phyloP scores from a whole-genome alignment of 305 asterid species.

The Rubia occidens region DNA sequence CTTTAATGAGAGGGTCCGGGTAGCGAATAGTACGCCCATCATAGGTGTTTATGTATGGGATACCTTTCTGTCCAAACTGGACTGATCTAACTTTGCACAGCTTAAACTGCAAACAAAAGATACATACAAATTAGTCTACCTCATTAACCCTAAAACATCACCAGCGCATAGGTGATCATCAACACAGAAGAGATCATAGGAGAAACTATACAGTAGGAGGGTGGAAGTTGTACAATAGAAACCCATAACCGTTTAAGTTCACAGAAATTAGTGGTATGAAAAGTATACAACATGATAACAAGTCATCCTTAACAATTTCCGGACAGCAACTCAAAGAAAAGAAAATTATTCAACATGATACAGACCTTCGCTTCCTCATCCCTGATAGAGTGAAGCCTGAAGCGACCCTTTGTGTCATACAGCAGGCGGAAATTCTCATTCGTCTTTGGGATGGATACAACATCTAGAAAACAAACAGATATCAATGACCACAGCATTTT shows the following conservation, averaged over 20 bases:
- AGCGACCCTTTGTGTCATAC: constrained; percentile 67
- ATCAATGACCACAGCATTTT: not conserved
- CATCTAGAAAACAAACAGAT: constrained; percentile 30
- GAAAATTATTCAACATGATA: not conserved
- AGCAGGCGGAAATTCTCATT: constrained; percentile 59
- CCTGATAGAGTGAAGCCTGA: constrained; percentile 50
- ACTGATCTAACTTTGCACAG: constrained; percentile 55
- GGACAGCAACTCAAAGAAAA: not conserved
- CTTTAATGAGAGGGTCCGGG: constrained; percentile 60
- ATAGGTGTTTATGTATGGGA: constrained; percentile 52
- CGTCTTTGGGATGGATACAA: constrained; percentile 59
- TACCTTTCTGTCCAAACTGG: constrained; percentile 61
- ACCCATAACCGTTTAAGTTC: no score
- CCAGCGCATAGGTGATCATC: no score
- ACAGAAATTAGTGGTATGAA: no score
- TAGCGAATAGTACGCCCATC: constrained; percentile 66
- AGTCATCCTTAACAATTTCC: no score
- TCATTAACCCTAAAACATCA: no score
- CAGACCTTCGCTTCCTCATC: constrained; percentile 61
- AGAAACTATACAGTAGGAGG: no score
- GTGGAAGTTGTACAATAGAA: no score
- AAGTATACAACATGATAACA: no score
- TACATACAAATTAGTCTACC: not conserved
- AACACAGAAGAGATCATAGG: no score
- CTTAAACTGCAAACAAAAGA: constrained; percentile 35